Percentiles rank a stretch among this genome's conserved stretches.
phyloP scores from a whole-genome alignment of 2,329 filamentous ascomycete genomes.

The Xylaria sp. region DNA sequence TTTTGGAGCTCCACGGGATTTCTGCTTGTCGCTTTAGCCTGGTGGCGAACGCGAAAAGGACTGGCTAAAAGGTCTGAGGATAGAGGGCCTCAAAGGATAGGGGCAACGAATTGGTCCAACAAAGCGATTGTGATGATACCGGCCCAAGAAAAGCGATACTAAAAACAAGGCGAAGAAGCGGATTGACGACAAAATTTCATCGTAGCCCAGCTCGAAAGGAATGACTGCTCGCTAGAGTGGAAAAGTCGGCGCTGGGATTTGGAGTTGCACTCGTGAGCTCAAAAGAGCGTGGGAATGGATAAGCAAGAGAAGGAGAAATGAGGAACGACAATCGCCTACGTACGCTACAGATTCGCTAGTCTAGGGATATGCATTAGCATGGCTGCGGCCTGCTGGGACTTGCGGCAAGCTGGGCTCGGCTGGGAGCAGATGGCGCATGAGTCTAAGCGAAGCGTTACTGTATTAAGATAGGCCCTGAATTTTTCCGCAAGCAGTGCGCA shows the following conservation, averaged over 20 bases:
- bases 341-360: neutral
- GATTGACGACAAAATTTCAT: constrained; percentile 1
- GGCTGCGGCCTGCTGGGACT: constrained; percentile 10
- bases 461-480: neutral
- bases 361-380: constrained; percentile 11
- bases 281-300: constrained; percentile 28
- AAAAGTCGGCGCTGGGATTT: neutral
- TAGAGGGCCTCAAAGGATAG: constrained; percentile 34
- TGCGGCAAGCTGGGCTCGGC: neutral
- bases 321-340: constrained; percentile 40
- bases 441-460: neutral
- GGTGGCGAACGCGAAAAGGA: constrained; percentile 6
- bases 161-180: constrained; percentile 4
- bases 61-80: constrained; percentile 1
- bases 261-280: constrained; percentile 15
- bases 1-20: neutral
- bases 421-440: constrained; percentile 3
- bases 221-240: constrained; percentile 36
- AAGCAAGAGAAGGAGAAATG: constrained; percentile 39
- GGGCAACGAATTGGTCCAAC: constrained; percentile 23
- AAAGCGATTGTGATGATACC: constrained; percentile 35
- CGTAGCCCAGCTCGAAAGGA: constrained; percentile 23
- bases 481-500: neutral
- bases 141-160: constrained; percentile 34
- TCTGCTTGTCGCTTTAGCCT: constrained; percentile 5